A percentile compares a stretch with the other conserved stretches of the same genome.
These are phyloP conservation scores for Diaporthe citriasiana DNA, from an alignment of 2,329 filamentous ascomycete species.

Conservation along the genomic window DNA sequence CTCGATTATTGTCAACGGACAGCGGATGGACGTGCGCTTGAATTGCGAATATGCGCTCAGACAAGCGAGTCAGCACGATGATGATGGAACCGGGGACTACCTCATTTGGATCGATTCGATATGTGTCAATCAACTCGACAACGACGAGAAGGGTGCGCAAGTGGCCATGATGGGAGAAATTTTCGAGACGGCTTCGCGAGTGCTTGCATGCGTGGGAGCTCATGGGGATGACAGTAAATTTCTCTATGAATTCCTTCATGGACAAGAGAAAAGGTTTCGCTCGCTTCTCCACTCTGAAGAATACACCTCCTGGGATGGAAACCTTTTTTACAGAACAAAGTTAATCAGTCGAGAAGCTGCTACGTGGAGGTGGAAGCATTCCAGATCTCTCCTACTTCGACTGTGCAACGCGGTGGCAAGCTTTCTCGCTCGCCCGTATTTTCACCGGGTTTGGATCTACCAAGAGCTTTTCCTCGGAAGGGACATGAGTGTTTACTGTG, in stretches of 20 bases:
- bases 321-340: not conserved
- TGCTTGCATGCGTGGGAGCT: not conserved
- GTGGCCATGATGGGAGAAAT: not conserved
- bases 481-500: not conserved
- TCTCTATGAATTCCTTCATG: not conserved
- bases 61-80: not conserved
- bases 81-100: not conserved
- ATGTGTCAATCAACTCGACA: not conserved
- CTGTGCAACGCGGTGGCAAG: not conserved
- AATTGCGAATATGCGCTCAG: not conserved
- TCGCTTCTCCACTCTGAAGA: not conserved
- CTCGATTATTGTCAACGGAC: not conserved
- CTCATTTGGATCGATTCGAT: not conserved
- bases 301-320: not conserved
- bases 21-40: not conserved
- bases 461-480: slow-evolving; percentile 15
- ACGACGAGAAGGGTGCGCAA: not conserved
- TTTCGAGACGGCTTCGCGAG: not conserved
- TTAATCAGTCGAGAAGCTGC: not conserved
- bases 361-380: not conserved
- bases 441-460: slow-evolving; percentile 5
- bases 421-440: not conserved
- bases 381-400: not conserved
- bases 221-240: not conserved
- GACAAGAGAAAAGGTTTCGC: not conserved